phyloP scores from a whole-genome alignment of 164 flowering plant species.

The Magnolia changhungtana region DNA sequence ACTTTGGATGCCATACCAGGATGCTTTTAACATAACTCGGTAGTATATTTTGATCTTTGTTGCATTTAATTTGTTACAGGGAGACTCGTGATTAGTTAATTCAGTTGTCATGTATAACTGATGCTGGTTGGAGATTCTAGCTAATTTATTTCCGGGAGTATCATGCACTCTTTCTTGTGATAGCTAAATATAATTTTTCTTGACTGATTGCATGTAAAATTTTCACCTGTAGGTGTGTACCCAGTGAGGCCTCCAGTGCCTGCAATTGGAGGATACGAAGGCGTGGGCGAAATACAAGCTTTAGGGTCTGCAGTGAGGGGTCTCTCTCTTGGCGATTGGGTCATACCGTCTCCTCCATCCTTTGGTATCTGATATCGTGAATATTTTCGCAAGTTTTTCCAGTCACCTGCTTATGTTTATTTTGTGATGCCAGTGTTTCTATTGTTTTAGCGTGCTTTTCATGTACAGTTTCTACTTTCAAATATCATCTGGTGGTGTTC shows the following conservation, averaged over 20 bases:
- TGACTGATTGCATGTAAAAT: not conserved
- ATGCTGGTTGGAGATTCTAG: not conserved
- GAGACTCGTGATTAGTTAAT: not conserved
- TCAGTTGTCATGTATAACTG: not conserved
- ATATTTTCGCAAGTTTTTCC: not conserved
- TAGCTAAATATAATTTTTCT: not conserved
- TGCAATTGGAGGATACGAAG: conserved; percentile 94
- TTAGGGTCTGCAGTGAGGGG: conserved; percentile 68
- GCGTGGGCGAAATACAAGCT: conserved; percentile 81
- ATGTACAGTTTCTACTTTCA: not conserved
- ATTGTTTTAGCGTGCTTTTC: not conserved
- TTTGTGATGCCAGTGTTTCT: not conserved
- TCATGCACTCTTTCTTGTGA: not conserved
- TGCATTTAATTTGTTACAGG: not conserved
- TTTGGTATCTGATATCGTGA: conserved; percentile 43
- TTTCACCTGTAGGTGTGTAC: conserved; percentile 63
- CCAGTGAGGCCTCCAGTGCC: conserved; percentile 90
- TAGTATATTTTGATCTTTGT: not conserved
- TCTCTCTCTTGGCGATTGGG: conserved; percentile 84
- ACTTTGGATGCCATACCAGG: not conserved
- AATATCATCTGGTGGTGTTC: conserved; percentile 5
- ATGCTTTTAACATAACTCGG: not conserved
- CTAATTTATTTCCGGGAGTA: not conserved
- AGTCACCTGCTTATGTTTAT: not conserved
- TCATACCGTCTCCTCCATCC: conserved; percentile 86